These are phyloP conservation scores for Centella asiatica DNA, from an alignment of 129 eudicot species.

Conservation along the genomic window DNA sequence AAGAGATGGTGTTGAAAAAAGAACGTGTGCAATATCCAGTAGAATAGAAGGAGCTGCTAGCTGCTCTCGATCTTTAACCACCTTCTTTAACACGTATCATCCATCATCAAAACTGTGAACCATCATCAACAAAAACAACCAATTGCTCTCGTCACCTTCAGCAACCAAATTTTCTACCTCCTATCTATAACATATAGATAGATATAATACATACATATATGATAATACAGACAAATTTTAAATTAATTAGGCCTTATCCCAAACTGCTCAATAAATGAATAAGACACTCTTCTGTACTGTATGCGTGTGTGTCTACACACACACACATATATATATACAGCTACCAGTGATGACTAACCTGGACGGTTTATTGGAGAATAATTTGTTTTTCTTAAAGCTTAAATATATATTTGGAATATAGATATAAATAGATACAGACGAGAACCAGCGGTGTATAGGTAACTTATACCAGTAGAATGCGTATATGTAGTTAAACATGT, in stretches of 20 bases:
- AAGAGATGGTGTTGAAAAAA: too few relatives aligned
- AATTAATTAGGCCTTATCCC: neutral
- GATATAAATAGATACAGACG: constrained; percentile 16
- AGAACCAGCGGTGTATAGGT: neutral
- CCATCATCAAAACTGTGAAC: too few relatives aligned
- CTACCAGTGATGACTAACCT: constrained; percentile 20
- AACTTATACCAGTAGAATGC: constrained; percentile 2
- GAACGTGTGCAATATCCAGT: too few relatives aligned
- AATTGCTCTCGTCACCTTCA: too few relatives aligned
- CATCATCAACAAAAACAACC: too few relatives aligned
- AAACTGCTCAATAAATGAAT: neutral
- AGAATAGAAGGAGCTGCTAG: too few relatives aligned
- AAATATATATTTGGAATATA: neutral
- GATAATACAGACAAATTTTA: neutral
- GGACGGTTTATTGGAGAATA: constrained; percentile 6
- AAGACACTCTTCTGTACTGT: neutral
- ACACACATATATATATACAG: neutral
- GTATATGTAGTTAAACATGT: constrained; percentile 11
- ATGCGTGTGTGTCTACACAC: neutral
- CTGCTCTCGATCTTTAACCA: too few relatives aligned
- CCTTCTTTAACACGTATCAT: too few relatives aligned
- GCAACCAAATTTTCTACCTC: too few relatives aligned
- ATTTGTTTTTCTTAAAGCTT: neutral
- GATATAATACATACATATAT: too few relatives aligned
- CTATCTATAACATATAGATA: too few relatives aligned